Conservation (phyloP, 2,329 filamentous ascomycete species). For the Didymella exigua region DNA sequence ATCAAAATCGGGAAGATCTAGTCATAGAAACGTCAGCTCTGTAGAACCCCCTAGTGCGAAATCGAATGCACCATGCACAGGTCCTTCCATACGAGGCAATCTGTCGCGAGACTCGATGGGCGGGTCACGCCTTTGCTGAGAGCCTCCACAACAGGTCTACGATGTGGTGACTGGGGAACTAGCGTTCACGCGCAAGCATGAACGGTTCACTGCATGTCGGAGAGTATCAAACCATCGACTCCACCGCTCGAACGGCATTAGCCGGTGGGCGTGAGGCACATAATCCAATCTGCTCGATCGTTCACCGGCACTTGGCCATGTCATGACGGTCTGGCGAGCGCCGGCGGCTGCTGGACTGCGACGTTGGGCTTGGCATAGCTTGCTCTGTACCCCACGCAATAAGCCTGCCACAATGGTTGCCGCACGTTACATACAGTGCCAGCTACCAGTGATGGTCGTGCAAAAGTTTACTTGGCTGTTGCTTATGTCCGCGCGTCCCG, state of each 20-base stretch:
- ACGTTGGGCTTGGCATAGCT: constrained; percentile 5
- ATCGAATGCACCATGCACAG: neutral
- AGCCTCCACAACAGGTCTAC: neutral
- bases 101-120: neutral
- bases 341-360: neutral
- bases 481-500: constrained; percentile 18
- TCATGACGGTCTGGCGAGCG: neutral
- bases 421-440: constrained; percentile 11
- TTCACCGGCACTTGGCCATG: constrained; percentile 12
- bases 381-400: constrained; percentile 5
- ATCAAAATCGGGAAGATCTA: constrained; percentile 36
- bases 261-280: neutral
- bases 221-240: neutral
- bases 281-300: neutral
- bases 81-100: neutral
- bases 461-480: neutral
- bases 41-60: neutral
- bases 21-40: neutral
- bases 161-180: neutral
- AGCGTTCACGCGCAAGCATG: neutral
- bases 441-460: neutral
- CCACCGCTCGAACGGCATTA: neutral
- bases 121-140: neutral
- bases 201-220: neutral
- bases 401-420: constrained; percentile 17